A percentile compares a stretch with the other conserved stretches of the same genome.
phyloP scores from a whole-genome alignment of 78 protist species.

The slime mould (Dictyostelium discoideum) region DNA sequence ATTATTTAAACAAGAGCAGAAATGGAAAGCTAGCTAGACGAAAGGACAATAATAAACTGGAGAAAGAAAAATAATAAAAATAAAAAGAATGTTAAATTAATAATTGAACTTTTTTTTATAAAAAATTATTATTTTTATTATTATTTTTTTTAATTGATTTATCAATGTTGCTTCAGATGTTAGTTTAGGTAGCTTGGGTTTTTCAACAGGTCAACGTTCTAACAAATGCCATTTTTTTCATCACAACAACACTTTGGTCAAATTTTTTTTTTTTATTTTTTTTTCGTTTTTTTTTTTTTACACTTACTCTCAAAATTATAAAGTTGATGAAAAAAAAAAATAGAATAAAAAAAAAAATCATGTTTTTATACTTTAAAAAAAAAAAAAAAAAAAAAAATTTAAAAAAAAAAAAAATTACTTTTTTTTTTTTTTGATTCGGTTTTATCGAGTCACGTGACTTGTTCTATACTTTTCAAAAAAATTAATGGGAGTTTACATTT shows the following conservation, averaged over 20 bases:
- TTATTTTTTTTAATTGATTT: not conserved
- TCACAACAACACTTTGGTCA: not conserved
- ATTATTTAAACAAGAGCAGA: not conserved
- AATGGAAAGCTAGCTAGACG: too few relatives aligned
- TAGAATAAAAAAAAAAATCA: too few relatives aligned
- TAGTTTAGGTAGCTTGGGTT: constrained; percentile 58
- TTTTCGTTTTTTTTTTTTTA: not conserved
- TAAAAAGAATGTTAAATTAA: not conserved
- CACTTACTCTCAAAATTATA: not conserved
- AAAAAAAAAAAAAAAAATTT: too few relatives aligned
- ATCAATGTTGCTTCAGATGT: not conserved
- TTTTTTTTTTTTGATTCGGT: too few relatives aligned
- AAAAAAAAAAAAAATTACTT: too few relatives aligned
- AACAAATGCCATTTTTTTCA: constrained; percentile 72
- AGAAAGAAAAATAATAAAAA: not conserved
- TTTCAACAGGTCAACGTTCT: not conserved
- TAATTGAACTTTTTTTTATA: not conserved
- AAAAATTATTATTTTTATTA: not conserved
- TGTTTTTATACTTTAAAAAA: too few relatives aligned
- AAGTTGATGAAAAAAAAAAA: not conserved
- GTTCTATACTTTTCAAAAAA: too few relatives aligned
- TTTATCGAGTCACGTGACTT: too few relatives aligned
- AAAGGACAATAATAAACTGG: not conserved
- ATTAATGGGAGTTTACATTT: too few relatives aligned
- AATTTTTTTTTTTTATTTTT: not conserved